These are phyloP conservation scores for Halenospora varia DNA, from an alignment of 495 filamentous ascomycete genomes.

Conservation along the genomic window DNA sequence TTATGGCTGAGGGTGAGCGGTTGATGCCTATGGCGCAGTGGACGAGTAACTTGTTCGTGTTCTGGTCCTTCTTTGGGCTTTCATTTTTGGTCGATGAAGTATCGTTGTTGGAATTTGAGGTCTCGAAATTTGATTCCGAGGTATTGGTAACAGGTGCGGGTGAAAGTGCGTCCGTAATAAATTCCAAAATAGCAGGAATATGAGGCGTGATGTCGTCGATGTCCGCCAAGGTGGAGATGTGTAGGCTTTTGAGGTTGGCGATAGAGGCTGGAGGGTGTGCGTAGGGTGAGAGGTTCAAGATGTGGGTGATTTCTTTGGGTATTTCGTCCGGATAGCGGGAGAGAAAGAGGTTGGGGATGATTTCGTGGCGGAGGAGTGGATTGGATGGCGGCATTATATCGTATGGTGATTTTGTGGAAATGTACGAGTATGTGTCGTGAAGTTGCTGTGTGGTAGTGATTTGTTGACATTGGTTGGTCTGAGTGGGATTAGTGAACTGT, in stretches of 20 bases:
- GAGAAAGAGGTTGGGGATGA: constrained; percentile 11
- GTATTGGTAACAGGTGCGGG: background rate
- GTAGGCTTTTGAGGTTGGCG: background rate
- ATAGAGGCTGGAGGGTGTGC: background rate
- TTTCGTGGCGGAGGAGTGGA: background rate
- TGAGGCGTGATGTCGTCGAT: constrained; percentile 13
- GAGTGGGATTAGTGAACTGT: background rate
- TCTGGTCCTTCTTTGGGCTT: background rate
- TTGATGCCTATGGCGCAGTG: constrained; percentile 10
- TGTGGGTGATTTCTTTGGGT: constrained; percentile 2
- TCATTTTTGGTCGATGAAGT: background rate
- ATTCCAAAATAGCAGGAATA: constrained; percentile 1
- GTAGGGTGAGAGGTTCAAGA: constrained; percentile 2
- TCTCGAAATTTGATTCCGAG: background rate
- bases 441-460: background rate
- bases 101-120: background rate
- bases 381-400: background rate
- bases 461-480: background rate
- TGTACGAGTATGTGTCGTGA: background rate
- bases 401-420: background rate
- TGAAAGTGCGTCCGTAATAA: constrained; percentile 3
- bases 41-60: constrained; percentile 1
- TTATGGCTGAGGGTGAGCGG: constrained; percentile 6
- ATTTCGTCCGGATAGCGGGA: constrained; percentile 7
- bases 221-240: constrained; percentile 2